phyloP scores from a whole-genome alignment of 768 basidiomycete species.

The Termitomyces sp. region DNA sequence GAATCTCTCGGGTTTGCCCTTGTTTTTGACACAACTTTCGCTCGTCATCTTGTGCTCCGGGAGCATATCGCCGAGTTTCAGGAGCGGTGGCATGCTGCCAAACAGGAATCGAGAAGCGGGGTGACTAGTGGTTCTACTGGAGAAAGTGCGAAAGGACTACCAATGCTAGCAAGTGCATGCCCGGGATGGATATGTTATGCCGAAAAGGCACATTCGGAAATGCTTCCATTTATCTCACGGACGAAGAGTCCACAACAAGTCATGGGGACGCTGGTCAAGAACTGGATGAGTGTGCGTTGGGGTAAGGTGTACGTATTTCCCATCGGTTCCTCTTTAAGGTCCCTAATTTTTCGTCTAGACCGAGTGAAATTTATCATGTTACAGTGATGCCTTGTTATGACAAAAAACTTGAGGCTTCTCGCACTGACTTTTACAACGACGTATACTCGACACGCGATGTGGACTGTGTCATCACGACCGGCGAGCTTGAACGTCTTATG shows the following conservation, averaged over 20 bases:
- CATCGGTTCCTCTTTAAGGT: neutral
- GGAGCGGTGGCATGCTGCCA: slow-evolving; percentile 50
- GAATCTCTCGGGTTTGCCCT: slow-evolving; percentile 69
- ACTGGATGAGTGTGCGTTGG: slow-evolving; percentile 71
- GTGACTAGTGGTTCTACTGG: slow-evolving; percentile 2
- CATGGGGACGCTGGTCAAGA: slow-evolving; percentile 91
- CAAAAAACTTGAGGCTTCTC: slow-evolving; percentile 97
- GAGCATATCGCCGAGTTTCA: slow-evolving; percentile 81
- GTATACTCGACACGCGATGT: slow-evolving; percentile 84
- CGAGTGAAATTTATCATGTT: slow-evolving; percentile 90
- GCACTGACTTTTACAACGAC: slow-evolving; percentile 87
- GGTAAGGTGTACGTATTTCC: slow-evolving; percentile 56
- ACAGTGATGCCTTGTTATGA: slow-evolving; percentile 99
- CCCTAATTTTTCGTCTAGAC: slow-evolving; percentile 38
- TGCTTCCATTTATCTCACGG: slow-evolving; percentile 83
- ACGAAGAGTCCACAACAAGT: slow-evolving; percentile 93
- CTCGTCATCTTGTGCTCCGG: slow-evolving; percentile 75
- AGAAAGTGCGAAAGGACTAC: slow-evolving; percentile 37
- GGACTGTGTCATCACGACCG: slow-evolving; percentile 96
- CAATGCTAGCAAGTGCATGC: slow-evolving; percentile 94
- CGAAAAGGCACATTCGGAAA: slow-evolving; percentile 93
- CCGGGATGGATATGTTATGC: slow-evolving; percentile 99
- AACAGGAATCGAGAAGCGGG: slow-evolving; percentile 12
- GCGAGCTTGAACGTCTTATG: slow-evolving; percentile 85
- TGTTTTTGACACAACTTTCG: slow-evolving; percentile 94